Percentiles rank a stretch among this genome's conserved stretches.
Conservation (phyloP, 192 early-diverging fungal species). For the Coemansia sp. region DNA sequence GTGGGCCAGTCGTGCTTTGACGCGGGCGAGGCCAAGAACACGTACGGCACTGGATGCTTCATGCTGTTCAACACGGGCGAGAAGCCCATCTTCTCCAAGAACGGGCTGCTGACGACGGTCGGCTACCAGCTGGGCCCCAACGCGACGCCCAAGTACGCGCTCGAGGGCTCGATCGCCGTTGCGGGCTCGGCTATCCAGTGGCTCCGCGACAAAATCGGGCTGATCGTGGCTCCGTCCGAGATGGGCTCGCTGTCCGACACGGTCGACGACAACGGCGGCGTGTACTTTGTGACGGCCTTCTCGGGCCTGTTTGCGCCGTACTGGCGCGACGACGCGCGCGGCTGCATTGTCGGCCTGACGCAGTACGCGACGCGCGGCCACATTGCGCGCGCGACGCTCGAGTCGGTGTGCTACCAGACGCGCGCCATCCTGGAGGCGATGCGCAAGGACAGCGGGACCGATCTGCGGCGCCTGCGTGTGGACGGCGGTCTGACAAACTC, state of each 20-base stretch:
- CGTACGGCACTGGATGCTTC: conserved; percentile 96
- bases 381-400: conserved; percentile 83
- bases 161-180: conserved; percentile 91
- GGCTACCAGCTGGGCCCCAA: conserved; percentile 81
- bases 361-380: conserved; percentile 85
- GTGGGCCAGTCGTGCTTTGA: conserved; percentile 93
- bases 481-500: conserved; percentile 95
- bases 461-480: conserved; percentile 76
- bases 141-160: conserved; percentile 71
- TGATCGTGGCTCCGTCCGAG: conserved; percentile 73
- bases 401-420: conserved; percentile 89
- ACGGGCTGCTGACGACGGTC: conserved; percentile 87
- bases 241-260: conserved; percentile 67
- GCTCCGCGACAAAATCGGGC: conserved; percentile 82
- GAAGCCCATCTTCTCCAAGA: conserved; percentile 69
- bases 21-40: conserved; percentile 89
- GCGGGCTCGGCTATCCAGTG: conserved; percentile 91
- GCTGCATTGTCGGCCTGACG: conserved; percentile 82
- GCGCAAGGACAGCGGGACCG: conserved; percentile 71
- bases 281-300: conserved; percentile 96
- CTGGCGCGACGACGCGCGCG: conserved; percentile 90
- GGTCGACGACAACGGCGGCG: conserved; percentile 76
- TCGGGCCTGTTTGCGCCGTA: conserved; percentile 92
- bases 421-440: conserved; percentile 87
- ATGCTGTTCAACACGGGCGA: conserved; percentile 92